Base-by-base conservation (phyloP, 441 rosid species). In the Pelargonium myrrhifolium region DNA sequence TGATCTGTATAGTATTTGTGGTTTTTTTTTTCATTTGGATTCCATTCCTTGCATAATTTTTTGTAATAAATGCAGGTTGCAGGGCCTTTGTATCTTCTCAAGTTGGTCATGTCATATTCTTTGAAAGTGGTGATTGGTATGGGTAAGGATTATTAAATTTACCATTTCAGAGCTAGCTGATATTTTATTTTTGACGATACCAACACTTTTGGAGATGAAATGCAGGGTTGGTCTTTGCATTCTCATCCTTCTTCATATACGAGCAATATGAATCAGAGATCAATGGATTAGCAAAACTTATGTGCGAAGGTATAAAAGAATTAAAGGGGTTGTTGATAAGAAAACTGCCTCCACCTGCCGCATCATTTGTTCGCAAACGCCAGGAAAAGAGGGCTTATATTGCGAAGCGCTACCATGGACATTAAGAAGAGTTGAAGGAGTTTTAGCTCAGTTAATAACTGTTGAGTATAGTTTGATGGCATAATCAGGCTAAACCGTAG, bases 231-330 rank as follows among this genome's bases (percentile, higher is more conserved):
- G 80, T 85, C 20, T 78, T 85, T 68, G 76, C 84, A 9, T 90
- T 90, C 79, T 89, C 96, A 0, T 87, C 77, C 69, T 90, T 90
- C 87, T 89, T 88, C 71, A 66, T 84, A 60, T 89, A 89, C 62
- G 97, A 90, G 79, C 97, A 90, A 83, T 83, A 89, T 31, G 97
- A 90, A 78, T 37, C 67, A 9, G 96, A 86, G 82, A 70, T 93
- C 1, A 82, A 87, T 72, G 86, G 80, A 67, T 20, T 87, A 39
- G 76, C 79, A 14, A 65, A 66, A 79, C 35, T 81, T 68, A 68
- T 86, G 51, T 7, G 53, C 4, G 65, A 22, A 45, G 58, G 77
- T 76, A 49, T 70, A 35, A 67, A 71, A 55, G 80, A 49, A 49
- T 35, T 79, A 3, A 80, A 76, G 53, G 73, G 65, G 68, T 53